Evolutionary conservation across 805 yeast genomes (phyloP), one percentile per base, ranked within the genome.

Genomic region (Saccharomycopsis amapae): DNA sequence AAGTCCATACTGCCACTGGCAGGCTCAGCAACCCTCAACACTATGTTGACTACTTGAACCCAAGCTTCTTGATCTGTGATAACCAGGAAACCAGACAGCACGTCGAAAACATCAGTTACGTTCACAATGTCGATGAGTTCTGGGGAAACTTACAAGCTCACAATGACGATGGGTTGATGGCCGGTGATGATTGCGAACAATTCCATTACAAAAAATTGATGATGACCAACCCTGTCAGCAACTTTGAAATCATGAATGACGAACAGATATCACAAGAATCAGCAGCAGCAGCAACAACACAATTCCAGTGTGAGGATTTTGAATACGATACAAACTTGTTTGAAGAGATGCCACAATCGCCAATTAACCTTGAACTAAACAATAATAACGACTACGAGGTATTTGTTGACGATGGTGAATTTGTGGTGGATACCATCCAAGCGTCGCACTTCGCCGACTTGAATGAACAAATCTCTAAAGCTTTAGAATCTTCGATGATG

Each of bases 161-260:
- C 4, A 30, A 33, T 10, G 42, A 44, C 12, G 40, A 30, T 20
- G 50, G 36, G 2, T 37, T 49, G 15, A n/a, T 35, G 3, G 12
- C 36, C 4, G 53, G 53, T 20, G 53, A 46, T 31, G 53, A 50
- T 23, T 50, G 51, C 20, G 51, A 50, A 35, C 51, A 40, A 35
- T 50, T 36, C 20, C 44, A 37, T 15, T 38, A 45, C 36, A 39
- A 44, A 26, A 48, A 44, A 44, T 18, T 40, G 23, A 23, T 5
- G 25, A 43, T 15, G 25, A n/a, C 30, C 23, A 10, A 17, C 2
- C 4, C 18, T n/a, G 24, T 12, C 24, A 3, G 6, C 23, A 4
- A n/a, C 3, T 32, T 40, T 23, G n/a, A 33, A 15, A 7, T 22
- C 3, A 13, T 19, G 31, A 7, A 22, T 35, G 34, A 25, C 7